Base-by-base conservation (phyloP, 371 early-diverging fungal genomes). In the Mucor lusitanicus region DNA sequence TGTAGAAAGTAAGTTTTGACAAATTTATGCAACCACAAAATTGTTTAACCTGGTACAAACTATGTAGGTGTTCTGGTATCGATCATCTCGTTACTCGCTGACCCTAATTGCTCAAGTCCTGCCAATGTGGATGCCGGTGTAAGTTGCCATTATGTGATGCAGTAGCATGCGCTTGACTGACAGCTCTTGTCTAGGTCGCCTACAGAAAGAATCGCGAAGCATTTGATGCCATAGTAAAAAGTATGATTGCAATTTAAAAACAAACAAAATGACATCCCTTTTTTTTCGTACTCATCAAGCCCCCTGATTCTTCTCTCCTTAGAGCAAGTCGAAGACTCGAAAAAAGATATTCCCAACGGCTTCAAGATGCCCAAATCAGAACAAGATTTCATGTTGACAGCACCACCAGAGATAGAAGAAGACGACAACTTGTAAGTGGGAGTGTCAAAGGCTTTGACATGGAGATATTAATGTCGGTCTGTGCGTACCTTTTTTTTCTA, bases 51-150 rank as follows among this genome's bases (percentile, higher is more conserved):
- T 58, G 17, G 19, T 35, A 58, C 58, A 58, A 32, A 58, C 28
- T 25, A 61, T 54, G 12, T 67, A 81, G 86, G 86, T 75, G 95
- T 99, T 59, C 74, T 97, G 69, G 79, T 98, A 37, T 91, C 92
- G 1, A 95, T 99, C 15, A 89, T 96, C 21, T 89, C 89, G 67
- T 87, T 99, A 84, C 83, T 99, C 40, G 93, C 94, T 19, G 97
- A 96, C 74, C 99, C 99, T 19, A 99, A 99, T 76, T 95, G 92
- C 76, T 94, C 95, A 73, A 92, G 93, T 78, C 94, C 95, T 28
- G 99, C 98, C 3, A 96, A 97, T 76, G 88, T 97, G 28, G 86
- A 85, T 76, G 89, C 78, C 44, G 88, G 78, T 65, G 88, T 84
- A 88, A 80, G 74, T 76, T 67, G 46, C 17, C 50, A 30, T 8